phyloP scores from a whole-genome alignment of 2,329 filamentous ascomycete genomes.

The Phialocephala subalpina region DNA sequence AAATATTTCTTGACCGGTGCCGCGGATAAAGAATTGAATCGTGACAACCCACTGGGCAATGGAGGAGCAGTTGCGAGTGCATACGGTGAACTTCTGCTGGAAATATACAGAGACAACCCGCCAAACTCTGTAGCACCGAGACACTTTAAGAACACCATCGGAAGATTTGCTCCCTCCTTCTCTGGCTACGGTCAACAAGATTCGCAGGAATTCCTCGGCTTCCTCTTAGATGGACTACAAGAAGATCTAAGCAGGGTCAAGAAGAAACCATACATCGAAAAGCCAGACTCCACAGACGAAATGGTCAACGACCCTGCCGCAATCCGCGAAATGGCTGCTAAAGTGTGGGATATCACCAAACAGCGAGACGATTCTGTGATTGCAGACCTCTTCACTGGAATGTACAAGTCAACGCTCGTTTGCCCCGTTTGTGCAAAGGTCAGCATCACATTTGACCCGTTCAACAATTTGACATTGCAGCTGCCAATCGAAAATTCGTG shows the following conservation, averaged over 20 bases:
- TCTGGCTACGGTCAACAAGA: conserved; percentile 97
- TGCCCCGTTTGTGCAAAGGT: conserved; percentile 93
- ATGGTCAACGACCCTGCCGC: conserved; percentile 86
- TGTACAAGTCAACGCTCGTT: conserved; percentile 97
- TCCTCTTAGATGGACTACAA: conserved; percentile 91
- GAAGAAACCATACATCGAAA: conserved; percentile 97
- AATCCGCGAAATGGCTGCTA: conserved; percentile 84
- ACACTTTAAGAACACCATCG: conserved; percentile 84
- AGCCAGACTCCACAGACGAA: conserved; percentile 96
- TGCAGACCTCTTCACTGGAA: conserved; percentile 93
- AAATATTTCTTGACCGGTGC: conserved; percentile 85
- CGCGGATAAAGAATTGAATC: conserved; percentile 84
- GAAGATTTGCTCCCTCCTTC: conserved; percentile 83
- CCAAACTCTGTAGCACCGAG: conserved; percentile 77
- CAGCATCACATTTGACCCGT: conserved; percentile 98
- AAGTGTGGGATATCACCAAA: conserved; percentile 92
- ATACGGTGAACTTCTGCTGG: conserved; percentile 78
- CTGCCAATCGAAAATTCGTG: conserved; percentile 87
- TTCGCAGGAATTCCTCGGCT: conserved; percentile 95
- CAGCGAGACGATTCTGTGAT: conserved; percentile 94
- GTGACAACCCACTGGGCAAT: conserved; percentile 84
- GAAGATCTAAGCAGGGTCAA: conserved; percentile 94
- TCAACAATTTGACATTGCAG: conserved; percentile 92
- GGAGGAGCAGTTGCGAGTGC: conserved; percentile 86
- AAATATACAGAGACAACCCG: conserved; percentile 77